A percentile compares a stretch with the other conserved stretches of the same genome.
phyloP scores from a whole-genome alignment of 768 basidiomycete genomes.

The Tremella yokohamensis region DNA sequence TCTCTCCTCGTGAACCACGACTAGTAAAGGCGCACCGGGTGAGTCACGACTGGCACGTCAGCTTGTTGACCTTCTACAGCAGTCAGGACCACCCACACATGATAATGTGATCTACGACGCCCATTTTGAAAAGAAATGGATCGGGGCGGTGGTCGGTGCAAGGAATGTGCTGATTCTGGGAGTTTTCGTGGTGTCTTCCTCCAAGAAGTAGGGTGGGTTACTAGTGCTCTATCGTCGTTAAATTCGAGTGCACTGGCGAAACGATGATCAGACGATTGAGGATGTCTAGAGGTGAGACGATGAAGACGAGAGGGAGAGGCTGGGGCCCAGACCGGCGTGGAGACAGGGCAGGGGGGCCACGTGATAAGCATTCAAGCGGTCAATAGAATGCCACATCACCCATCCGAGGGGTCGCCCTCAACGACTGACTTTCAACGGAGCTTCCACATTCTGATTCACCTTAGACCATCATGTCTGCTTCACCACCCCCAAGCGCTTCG shows the following conservation, averaged over 20 bases:
- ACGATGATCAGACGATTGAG: not conserved
- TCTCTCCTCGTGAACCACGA: conserved; percentile 2
- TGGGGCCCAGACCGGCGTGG: not conserved
- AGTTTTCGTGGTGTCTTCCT: not conserved
- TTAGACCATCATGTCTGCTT: conserved; percentile 60
- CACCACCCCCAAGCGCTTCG: conserved; percentile 61
- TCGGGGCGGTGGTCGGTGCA: not conserved
- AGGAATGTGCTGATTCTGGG: not conserved
- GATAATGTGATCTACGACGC: conserved; percentile 9
- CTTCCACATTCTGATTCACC: not conserved
- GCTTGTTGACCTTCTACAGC: not conserved
- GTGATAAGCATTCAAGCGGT: no score
- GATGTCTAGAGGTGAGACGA: conserved; percentile 1
- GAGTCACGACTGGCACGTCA: conserved; percentile 22
- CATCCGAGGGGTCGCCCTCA: not conserved
- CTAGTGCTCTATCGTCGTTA: not conserved
- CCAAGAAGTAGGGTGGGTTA: not conserved
- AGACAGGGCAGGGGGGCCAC: no score
- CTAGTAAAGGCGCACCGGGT: conserved; percentile 34
- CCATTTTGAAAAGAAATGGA: conserved; percentile 13
- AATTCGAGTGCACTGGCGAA: not conserved
- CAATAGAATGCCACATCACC: conserved; percentile 3
- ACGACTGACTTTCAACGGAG: not conserved
- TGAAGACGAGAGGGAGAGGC: conserved; percentile 1
- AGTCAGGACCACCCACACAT: conserved; percentile 9